These are phyloP conservation scores for Basidiobolus heterosporus DNA, from an alignment of 371 early-diverging fungal species.

Conservation along the genomic window DNA sequence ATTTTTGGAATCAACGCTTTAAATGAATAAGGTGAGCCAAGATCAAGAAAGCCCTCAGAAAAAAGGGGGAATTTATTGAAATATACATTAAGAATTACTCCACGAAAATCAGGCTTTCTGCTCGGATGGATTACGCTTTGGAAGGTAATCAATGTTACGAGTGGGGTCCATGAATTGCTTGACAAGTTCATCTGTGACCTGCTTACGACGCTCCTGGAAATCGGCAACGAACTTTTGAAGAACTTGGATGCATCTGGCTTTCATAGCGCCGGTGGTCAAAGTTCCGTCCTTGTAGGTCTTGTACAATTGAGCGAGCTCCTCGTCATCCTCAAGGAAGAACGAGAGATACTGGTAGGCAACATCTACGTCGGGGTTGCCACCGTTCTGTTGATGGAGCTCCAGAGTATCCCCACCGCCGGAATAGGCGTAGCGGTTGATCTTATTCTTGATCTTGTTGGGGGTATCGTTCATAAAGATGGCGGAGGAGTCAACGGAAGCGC, in stretches of 20 bases:
- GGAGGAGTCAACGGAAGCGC: conserved; percentile 77
- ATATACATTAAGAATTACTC: too few relatives aligned
- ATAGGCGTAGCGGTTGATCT: conserved; percentile 95
- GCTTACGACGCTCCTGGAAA: conserved; percentile 64
- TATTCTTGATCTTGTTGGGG: conserved; percentile 89
- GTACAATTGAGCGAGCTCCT: conserved; percentile 59
- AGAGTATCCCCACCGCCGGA: conserved; percentile 90
- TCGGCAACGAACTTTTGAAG: conserved; percentile 69
- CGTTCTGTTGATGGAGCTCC: conserved; percentile 76
- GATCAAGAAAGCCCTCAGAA: too few relatives aligned
- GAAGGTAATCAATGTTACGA: conserved; percentile 5
- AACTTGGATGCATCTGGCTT: conserved; percentile 81
- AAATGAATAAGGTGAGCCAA: too few relatives aligned
- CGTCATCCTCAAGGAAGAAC: conserved; percentile 96
- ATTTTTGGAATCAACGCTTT: too few relatives aligned
- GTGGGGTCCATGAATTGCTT: conserved; percentile 42
- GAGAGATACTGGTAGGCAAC: conserved; percentile 92
- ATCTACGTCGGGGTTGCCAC: conserved; percentile 96
- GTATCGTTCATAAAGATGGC: conserved; percentile 96
- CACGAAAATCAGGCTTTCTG: too few relatives aligned
- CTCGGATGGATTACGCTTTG: too few relatives aligned
- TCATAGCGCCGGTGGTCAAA: conserved; percentile 84
- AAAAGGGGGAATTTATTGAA: too few relatives aligned
- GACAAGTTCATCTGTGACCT: conserved; percentile 45
- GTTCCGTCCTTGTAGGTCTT: conserved; percentile 75